Conservation (phyloP, 176 grass and related monocot genomes). For the Paspalum vaginatum region DNA sequence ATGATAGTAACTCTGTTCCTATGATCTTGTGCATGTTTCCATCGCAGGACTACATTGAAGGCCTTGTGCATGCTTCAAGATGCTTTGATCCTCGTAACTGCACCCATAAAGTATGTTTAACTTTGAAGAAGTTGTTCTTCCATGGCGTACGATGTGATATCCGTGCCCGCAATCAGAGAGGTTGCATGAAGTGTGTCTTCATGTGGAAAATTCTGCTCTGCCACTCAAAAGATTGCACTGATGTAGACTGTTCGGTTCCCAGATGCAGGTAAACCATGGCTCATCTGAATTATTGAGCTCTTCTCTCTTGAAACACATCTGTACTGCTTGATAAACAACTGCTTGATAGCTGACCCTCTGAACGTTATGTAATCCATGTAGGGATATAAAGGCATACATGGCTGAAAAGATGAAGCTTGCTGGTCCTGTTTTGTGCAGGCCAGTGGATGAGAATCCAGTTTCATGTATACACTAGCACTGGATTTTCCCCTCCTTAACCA, state of each 20-base stretch:
- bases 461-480: conserved; percentile 34
- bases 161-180: conserved; percentile 37
- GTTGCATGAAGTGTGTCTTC: conserved; percentile 64
- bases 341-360: neutral
- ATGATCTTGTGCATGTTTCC: conserved; percentile 39
- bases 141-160: conserved; percentile 70
- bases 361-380: conserved; percentile 14
- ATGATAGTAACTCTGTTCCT: neutral
- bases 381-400: conserved; percentile 54
- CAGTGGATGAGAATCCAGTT: neutral
- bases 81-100: conserved; percentile 58
- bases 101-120: conserved; percentile 46
- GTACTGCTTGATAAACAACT: neutral
- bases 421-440: conserved; percentile 23
- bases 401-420: neutral
- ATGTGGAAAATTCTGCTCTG: conserved; percentile 74
- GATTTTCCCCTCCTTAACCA: neutral
- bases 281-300: conserved; percentile 14
- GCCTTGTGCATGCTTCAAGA: conserved; percentile 71
- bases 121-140: conserved; percentile 70
- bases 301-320: neutral
- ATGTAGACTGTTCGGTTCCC: conserved; percentile 36
- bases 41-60: conserved; percentile 66
- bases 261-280: conserved; percentile 55
- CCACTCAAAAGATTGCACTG: conserved; percentile 44